Evolutionary conservation across 495 filamentous ascomycete species (phyloP), one percentile per base, ranked within the genome.

Genomic region (Trichoderma parareesei): DNA sequence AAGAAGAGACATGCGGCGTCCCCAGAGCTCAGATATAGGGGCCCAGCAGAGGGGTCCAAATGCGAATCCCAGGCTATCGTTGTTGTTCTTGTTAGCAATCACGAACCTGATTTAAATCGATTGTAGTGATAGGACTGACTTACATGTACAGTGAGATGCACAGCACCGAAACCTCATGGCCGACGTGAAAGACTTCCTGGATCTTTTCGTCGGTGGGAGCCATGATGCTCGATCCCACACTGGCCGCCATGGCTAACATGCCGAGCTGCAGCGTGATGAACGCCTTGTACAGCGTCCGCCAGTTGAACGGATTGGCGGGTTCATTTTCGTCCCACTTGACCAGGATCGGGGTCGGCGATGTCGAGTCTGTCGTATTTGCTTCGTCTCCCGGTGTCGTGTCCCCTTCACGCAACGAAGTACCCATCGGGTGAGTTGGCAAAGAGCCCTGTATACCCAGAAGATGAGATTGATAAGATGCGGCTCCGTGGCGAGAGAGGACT

Each of bases 231-330:
- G 76, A 79, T 14, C 77, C 81, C 43, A 82, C 70, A 69, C 76
- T 79, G 14, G 76, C 80, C 4, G 72, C 71, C n/a, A 84, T 68
- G 18, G 82, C 79, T 14, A 83, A 72, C 76, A 83, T 76, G 5
- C 76, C 74, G 65, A 85, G 65, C 55, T 80, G 79, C 43, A 81
- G 76, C 4, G 81, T 82, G 35, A 83, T 71, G 74, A 76, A 82
- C 63, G 69, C 73, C 68, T 81, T 84, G 65, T 81, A 81, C 8
- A 9, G 18, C 11, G 65, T 67, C 1, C 63, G 65, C 77, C 78
- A 84, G 66, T 83, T 83, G 38, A 75, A 72, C 4, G 82, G 82
- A 63, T 84, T 85, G 35, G 68, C 68, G 13, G 68, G 60, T 42
- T 76, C 73, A 62, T 70, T 48, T 16, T 64, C 46, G 33, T 66